Evolutionary conservation across 2,329 filamentous ascomycete genomes (phyloP).

Genomic region (Knufia petricola): DNA sequence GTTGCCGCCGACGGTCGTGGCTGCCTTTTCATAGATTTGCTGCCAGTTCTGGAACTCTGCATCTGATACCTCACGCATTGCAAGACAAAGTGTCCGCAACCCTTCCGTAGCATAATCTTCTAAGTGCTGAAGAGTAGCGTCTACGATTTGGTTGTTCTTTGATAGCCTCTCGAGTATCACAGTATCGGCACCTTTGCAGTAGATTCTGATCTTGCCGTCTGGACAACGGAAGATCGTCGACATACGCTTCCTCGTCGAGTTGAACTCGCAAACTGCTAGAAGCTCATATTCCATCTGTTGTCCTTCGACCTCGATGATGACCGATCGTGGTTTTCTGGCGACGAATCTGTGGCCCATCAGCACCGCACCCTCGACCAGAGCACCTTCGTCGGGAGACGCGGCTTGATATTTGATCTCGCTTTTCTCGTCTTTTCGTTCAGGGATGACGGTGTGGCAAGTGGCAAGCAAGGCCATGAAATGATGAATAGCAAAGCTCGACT

Average conservation of each 20-base stretch:
- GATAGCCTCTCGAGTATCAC: constrained; percentile 88
- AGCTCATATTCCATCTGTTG: constrained; percentile 75
- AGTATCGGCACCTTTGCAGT: constrained; percentile 94
- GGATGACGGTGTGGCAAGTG: constrained; percentile 95
- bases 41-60: constrained; percentile 82
- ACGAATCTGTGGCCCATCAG: constrained; percentile 79
- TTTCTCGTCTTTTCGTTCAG: constrained; percentile 71
- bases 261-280: constrained; percentile 96
- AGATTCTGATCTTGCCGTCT: constrained; percentile 86
- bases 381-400: constrained; percentile 92
- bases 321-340: constrained; percentile 78
- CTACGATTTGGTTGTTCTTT: constrained; percentile 74
- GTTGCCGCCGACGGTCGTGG: constrained; percentile 84
- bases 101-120: constrained; percentile 98
- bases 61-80: constrained; percentile 86
- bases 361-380: constrained; percentile 86
- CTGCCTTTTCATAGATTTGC: constrained; percentile 73
- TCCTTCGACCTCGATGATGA: constrained; percentile 70
- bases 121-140: constrained; percentile 85
- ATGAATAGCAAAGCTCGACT: constrained; percentile 53
- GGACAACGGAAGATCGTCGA: constrained; percentile 94
- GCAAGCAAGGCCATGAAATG: constrained; percentile 81
- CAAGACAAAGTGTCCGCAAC: constrained; percentile 84
- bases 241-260: constrained; percentile 95
- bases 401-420: constrained; percentile 93